Evolutionary conservation across 345 rosid species (phyloP), one percentile per base, ranked within the genome.

Genomic region (Moricandia arvensis): DNA sequence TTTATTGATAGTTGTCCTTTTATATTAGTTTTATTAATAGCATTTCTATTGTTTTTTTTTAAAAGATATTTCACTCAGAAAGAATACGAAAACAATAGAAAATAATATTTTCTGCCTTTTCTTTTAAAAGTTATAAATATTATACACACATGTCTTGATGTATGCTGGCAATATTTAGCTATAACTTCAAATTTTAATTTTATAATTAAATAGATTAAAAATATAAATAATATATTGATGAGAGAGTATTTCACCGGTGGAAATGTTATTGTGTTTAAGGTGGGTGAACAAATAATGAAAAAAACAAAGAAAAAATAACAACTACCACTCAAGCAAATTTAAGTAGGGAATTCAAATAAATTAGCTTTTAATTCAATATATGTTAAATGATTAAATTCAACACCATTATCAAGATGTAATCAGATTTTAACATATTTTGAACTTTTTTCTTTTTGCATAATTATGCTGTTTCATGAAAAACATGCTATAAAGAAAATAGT

Each of bases 1-100:
- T 76, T 55, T 30, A 70, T 69, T 54, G 49, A 62, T 61, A 55
- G 8, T 76, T 62, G 33, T 61, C 63, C 8, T 31, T 31, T 59
- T 4, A 4, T 30, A 17, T 30, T 13, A 8, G 30, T 59, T 59
- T 13, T 72, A 12, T 45, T 45, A 45, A 45, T 45, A 13, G 53
- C 6, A 45, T 45, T 45, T n/a, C 53, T 45, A 45, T n/a, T 45
- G 53, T 16, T 45, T 4, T 1, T n/a, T 45, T 45, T 45, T 16
- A 45, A 45, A 45, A 45, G 53, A 45, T 45, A 45, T 45, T n/a
- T 6, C 53, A 45, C 53, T 16, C 53, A 45, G n/a, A 43, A 43
- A 13, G 49, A 10, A 43, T n/a, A n/a, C n/a, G 13, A 45, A 38
- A 10, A 38, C 2, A 38, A 38, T 38, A 29, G 31, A 29, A 29